Conservation (phyloP, 805 yeast species). For the Candida glaebosa region DNA sequence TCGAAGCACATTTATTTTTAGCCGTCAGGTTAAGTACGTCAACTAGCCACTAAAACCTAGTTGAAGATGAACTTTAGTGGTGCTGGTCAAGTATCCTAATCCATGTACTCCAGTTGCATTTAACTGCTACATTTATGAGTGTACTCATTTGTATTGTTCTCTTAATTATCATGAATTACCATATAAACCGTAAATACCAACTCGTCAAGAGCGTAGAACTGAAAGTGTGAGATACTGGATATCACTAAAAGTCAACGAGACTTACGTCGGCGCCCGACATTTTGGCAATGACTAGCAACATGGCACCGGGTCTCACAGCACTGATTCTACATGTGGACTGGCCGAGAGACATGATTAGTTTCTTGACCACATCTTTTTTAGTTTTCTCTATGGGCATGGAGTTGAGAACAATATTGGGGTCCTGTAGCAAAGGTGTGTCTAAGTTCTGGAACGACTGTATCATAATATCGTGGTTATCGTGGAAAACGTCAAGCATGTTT, state of each 20-base stretch:
- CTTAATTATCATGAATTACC: too few species aligned
- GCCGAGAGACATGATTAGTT: background rate
- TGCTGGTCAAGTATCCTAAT: too few species aligned
- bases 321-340: background rate
- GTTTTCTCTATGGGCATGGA: conserved; percentile 3
- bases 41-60: too few species aligned
- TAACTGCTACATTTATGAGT: too few species aligned
- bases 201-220: background rate
- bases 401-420: background rate
- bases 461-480: conserved; percentile 4
- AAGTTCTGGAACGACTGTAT: conserved; percentile 2
- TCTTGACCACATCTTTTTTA: conserved; percentile 1
- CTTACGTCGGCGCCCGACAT: background rate
- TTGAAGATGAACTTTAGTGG: too few species aligned
- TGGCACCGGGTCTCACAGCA: background rate
- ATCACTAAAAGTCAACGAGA: background rate
- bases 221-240: background rate
- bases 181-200: background rate
- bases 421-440: conserved; percentile 3
- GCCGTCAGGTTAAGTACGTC: too few species aligned
- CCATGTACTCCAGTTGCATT: too few species aligned
- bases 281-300: conserved; percentile 1
- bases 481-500: conserved; percentile 1
- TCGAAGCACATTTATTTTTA: too few species aligned
- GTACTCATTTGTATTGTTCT: too few species aligned